A percentile compares a stretch with the other conserved stretches of the same genome.
phyloP scores from a whole-genome alignment of 2,329 filamentous ascomycete genomes.

The Ophiostoma ulmi region DNA sequence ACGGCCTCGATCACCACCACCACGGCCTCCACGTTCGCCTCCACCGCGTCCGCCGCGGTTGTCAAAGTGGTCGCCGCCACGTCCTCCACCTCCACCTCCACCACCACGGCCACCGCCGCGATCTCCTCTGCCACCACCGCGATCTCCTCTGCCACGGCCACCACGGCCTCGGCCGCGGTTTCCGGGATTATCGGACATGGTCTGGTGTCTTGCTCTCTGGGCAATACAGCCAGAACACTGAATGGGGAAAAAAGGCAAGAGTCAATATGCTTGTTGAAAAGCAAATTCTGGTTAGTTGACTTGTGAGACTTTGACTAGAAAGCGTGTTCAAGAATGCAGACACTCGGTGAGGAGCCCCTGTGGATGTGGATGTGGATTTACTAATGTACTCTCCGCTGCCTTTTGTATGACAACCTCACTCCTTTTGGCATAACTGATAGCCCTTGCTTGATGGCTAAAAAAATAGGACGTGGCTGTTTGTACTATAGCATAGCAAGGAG shows the following conservation, averaged over 20 bases:
- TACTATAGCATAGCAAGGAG: not conserved
- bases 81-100: not conserved
- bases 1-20: conserved; percentile 24
- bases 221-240: not conserved
- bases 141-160: conserved; percentile 20
- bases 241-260: not conserved
- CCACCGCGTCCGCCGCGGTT: not conserved
- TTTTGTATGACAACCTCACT: not conserved
- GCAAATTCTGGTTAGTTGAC: not conserved
- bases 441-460: too few species aligned
- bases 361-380: not conserved
- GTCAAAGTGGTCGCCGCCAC: not conserved
- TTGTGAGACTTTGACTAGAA: not conserved
- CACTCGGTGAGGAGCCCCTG: not conserved
- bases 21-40: not conserved
- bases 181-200: conserved; percentile 16
- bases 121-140: conserved; percentile 1
- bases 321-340: not conserved
- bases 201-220: not conserved
- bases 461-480: not conserved
- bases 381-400: not conserved
- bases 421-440: too few species aligned
- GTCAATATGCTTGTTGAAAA: not conserved
- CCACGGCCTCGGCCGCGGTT: conserved; percentile 19
- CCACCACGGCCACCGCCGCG: conserved; percentile 6